Conservation (phyloP, 2,329 filamentous ascomycete genomes). For the Cladosporium halotolerans region DNA sequence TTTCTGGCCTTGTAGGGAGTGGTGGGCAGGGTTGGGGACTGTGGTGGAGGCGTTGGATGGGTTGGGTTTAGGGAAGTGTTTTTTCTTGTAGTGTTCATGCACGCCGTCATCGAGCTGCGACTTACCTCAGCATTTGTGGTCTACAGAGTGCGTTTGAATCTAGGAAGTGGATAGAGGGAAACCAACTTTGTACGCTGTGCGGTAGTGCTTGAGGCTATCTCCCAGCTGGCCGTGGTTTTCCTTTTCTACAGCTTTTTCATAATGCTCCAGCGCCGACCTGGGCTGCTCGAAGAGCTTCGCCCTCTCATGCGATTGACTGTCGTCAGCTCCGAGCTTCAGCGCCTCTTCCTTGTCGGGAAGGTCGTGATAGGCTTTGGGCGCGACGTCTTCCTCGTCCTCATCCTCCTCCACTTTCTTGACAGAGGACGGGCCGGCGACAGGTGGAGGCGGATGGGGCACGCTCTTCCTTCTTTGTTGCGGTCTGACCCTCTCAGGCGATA, state of each 20-base stretch:
- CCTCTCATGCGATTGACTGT: conserved; percentile 35
- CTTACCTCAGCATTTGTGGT: conserved; percentile 26
- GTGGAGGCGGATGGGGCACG: conserved; percentile 1
- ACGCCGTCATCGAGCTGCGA: conserved; percentile 72
- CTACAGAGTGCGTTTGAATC: conserved; percentile 11
- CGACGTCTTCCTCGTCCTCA: conserved; percentile 32
- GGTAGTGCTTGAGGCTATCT: conserved; percentile 81
- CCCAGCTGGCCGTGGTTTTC: conserved; percentile 80
- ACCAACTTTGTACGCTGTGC: conserved; percentile 77
- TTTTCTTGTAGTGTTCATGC: conserved; percentile 80
- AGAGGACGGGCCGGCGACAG: conserved; percentile 17
- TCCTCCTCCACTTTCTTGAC: conserved; percentile 25
- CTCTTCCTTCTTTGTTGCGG: conserved; percentile 2
- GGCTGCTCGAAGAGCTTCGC: conserved; percentile 45
- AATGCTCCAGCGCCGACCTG: conserved; percentile 79
- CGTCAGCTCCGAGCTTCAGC: conserved; percentile 33
- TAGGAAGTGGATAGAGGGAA: neutral
- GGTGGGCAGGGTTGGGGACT: conserved; percentile 50
- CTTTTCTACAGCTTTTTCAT: conserved; percentile 83
- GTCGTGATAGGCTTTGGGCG: conserved; percentile 39
- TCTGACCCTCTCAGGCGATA: neutral
- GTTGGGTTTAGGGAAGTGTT: conserved; percentile 64
- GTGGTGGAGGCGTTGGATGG: conserved; percentile 44
- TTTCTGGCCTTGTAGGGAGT: conserved; percentile 43
- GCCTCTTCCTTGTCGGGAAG: conserved; percentile 42